Percentiles rank a stretch among this genome's conserved stretches.
Conservation (phyloP, 2,329 filamentous ascomycete genomes). For the Diaporthe humulicola region DNA sequence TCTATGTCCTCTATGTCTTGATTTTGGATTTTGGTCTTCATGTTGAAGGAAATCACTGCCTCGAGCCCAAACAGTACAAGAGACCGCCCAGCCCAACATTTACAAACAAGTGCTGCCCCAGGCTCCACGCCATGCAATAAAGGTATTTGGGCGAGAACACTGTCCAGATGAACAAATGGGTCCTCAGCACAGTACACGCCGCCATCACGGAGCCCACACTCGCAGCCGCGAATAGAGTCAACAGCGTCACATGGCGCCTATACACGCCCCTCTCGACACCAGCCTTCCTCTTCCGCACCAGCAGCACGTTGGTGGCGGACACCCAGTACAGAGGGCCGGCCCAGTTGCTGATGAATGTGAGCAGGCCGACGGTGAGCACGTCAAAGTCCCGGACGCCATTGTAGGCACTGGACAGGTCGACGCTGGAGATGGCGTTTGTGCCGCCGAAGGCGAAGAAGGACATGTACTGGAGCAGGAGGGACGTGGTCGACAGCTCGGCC, state of each 20-base stretch:
- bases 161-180: constrained; percentile 98
- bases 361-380: constrained; percentile 80
- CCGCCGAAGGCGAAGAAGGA: constrained; percentile 93
- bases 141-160: constrained; percentile 98
- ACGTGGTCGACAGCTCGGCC: constrained; percentile 75
- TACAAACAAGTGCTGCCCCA: constrained; percentile 83
- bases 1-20: not conserved
- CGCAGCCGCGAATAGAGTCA: constrained; percentile 78
- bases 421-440: constrained; percentile 94
- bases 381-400: constrained; percentile 90
- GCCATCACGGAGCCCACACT: constrained; percentile 84
- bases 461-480: constrained; percentile 82
- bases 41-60: constrained; percentile 40
- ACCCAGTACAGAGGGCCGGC: constrained; percentile 91
- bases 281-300: constrained; percentile 57
- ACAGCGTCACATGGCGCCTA: constrained; percentile 68
- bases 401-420: constrained; percentile 94
- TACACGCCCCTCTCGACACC: constrained; percentile 50
- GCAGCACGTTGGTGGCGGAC: constrained; percentile 72
- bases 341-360: constrained; percentile 94
- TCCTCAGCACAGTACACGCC: constrained; percentile 85
- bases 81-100: constrained; percentile 75
- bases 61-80: constrained; percentile 66
- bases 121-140: constrained; percentile 89
- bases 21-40: not conserved